Conservation (phyloP, 257 asterid genomes). For the Nyctanthes arbortristis region DNA sequence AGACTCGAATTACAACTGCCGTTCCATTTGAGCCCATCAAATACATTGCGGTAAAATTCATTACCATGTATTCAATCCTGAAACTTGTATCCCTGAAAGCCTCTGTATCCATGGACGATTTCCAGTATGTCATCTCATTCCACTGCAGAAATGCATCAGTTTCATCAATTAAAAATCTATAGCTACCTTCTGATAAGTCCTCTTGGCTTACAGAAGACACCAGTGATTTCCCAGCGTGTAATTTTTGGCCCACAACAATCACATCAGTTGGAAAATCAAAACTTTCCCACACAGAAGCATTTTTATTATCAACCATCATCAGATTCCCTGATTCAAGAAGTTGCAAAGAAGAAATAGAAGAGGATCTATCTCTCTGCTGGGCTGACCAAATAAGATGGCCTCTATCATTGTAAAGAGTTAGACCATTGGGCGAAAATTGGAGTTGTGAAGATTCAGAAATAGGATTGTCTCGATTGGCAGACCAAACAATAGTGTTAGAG, state of each 20-base stretch:
- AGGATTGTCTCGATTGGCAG: slow-evolving; percentile 45
- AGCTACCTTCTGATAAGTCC: slow-evolving; percentile 54
- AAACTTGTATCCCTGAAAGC: slow-evolving; percentile 34
- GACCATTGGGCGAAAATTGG: slow-evolving; percentile 32
- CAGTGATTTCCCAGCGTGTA: slow-evolving; percentile 44
- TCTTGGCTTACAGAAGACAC: slow-evolving; percentile 31
- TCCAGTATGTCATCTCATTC: slow-evolving; percentile 65
- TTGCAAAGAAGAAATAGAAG: slow-evolving; percentile 37
- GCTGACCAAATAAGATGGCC: slow-evolving; percentile 58
- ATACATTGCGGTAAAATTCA: slow-evolving; percentile 55
- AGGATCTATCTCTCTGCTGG: slow-evolving; percentile 15
- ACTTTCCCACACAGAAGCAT: slow-evolving; percentile 56
- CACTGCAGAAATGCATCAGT: slow-evolving; percentile 59
- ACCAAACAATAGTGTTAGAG: slow-evolving; percentile 37
- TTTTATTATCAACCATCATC: slow-evolving; percentile 41
- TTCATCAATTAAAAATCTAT: slow-evolving; percentile 36
- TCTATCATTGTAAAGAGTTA: slow-evolving; percentile 35
- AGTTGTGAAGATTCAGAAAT: slow-evolving; percentile 39
- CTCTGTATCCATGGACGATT: slow-evolving; percentile 45
- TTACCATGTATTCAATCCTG: slow-evolving; percentile 40
- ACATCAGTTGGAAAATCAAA: slow-evolving; percentile 62
- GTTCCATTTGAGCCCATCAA: slow-evolving; percentile 47
- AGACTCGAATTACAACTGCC: slow-evolving; percentile 34
- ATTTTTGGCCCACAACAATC: slow-evolving; percentile 52
- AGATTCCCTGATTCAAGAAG: slow-evolving; percentile 70